Evolutionary conservation across 176 grass and related monocot genomes (phyloP).

Genomic region (Oryza nivara): DNA sequence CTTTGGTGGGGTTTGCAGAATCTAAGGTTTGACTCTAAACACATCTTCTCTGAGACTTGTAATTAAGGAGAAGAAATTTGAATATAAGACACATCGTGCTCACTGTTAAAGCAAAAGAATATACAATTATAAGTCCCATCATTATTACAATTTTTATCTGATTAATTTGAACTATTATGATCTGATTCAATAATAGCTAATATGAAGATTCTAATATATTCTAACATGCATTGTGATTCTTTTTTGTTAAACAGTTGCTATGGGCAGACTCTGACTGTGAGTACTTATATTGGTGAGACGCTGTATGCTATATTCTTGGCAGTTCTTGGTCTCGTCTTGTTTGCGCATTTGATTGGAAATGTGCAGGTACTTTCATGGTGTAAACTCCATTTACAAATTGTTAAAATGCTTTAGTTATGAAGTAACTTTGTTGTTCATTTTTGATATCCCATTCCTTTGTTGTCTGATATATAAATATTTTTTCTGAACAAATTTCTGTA

Average conservation of each 20-base stretch:
- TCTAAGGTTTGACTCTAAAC: constrained; percentile 73
- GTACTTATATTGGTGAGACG: constrained; percentile 96
- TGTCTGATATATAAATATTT: not conserved
- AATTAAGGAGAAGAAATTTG: constrained; percentile 11
- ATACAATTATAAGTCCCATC: not conserved
- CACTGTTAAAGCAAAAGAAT: not conserved
- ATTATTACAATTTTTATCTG: constrained; percentile 2
- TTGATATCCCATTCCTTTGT: not conserved
- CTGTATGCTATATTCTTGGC: constrained; percentile 92
- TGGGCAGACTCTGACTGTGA: constrained; percentile 85
- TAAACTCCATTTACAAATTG: constrained; percentile 22
- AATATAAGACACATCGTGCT: not conserved
- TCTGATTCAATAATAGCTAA: not conserved
- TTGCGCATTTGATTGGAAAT: constrained; percentile 97
- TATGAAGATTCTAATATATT: constrained; percentile 20
- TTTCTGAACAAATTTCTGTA: not conserved
- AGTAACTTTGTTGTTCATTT: not conserved
- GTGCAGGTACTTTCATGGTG: constrained; percentile 67
- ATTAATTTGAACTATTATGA: not conserved
- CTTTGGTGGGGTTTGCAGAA: constrained; percentile 99
- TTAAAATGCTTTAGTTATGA: not conserved
- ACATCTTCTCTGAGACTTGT: not conserved
- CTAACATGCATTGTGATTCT: constrained; percentile 3
- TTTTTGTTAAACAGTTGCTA: constrained; percentile 72
- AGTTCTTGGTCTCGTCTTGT: constrained; percentile 81